Evolutionary conservation across 768 basidiomycete genomes (phyloP).

Genomic region (Mycena venus): DNA sequence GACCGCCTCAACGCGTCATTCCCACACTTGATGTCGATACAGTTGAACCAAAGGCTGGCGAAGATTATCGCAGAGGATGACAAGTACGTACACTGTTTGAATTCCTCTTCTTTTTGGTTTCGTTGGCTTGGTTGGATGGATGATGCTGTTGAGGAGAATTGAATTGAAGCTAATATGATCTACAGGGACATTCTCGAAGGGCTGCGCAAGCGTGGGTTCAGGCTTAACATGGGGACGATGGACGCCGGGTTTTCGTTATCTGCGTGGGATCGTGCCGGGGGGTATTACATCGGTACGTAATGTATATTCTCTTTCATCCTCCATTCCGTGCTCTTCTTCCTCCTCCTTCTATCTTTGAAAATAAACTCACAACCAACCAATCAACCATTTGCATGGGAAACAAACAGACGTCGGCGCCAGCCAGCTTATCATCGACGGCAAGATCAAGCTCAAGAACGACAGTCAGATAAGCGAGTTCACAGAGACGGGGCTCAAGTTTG

Average conservation of each 20-base stretch:
- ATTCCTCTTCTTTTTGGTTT: not conserved
- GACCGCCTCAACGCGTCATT: slow-evolving; percentile 53
- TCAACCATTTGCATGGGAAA: too few relatives aligned
- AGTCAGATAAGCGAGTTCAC: slow-evolving; percentile 61
- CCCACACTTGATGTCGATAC: slow-evolving; percentile 41
- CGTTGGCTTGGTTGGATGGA: not conserved
- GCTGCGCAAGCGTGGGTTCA: slow-evolving; percentile 63
- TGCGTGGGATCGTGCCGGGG: slow-evolving; percentile 56
- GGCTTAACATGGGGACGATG: slow-evolving; percentile 55
- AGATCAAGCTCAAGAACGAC: slow-evolving; percentile 81
- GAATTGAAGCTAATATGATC: not conserved
- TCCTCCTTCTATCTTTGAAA: too few relatives aligned
- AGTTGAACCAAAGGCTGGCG: slow-evolving; percentile 48
- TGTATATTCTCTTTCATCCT: not conserved
- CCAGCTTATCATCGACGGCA: slow-evolving; percentile 73
- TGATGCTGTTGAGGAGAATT: too few relatives aligned
- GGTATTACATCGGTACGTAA: slow-evolving; percentile 67
- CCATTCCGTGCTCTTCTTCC: not conserved
- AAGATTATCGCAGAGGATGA: slow-evolving; percentile 57
- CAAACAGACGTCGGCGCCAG: slow-evolving; percentile 68
- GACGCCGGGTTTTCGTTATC: slow-evolving; percentile 57
- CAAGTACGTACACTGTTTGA: slow-evolving; percentile 46
- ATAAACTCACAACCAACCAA: too few relatives aligned
- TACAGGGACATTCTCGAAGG: slow-evolving; percentile 60
- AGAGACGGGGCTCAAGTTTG: slow-evolving; percentile 59